A percentile compares a stretch with the other conserved stretches of the same genome.
Evolutionary conservation across 2,329 filamentous ascomycete species (phyloP).

Genomic region (Nemania diffusa): DNA sequence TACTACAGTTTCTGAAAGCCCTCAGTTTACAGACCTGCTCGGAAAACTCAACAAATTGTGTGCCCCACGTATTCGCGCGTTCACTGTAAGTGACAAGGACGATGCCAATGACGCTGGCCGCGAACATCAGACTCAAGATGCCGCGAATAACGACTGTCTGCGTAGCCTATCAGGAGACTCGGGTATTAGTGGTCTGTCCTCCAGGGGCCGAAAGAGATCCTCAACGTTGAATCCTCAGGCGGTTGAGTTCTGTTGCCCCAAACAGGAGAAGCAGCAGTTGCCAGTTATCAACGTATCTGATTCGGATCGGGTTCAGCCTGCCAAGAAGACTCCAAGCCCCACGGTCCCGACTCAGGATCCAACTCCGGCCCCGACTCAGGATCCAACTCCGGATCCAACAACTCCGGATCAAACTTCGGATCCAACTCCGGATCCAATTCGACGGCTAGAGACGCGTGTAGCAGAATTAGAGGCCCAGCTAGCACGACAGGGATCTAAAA

Average conservation of each 20-base stretch:
- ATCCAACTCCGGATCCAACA: slow-evolving; percentile 14
- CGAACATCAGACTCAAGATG: background rate
- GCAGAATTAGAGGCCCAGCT: slow-evolving; percentile 34
- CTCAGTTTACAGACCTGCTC: slow-evolving; percentile 39
- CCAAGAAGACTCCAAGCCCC: background rate
- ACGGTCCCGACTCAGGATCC: slow-evolving; percentile 18
- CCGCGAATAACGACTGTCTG: background rate
- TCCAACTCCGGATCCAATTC: slow-evolving; percentile 21
- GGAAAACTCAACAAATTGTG: slow-evolving; percentile 41
- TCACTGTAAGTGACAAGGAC: slow-evolving; percentile 26
- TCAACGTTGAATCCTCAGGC: slow-evolving; percentile 44
- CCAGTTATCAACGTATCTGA: slow-evolving; percentile 4
- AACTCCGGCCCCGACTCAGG: slow-evolving; percentile 18
- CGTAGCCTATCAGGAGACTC: slow-evolving; percentile 35
- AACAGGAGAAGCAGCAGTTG: slow-evolving; percentile 11
- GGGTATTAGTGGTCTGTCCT: slow-evolving; percentile 34
- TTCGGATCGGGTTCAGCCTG: background rate
- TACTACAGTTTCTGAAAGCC: background rate
- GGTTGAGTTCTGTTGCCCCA: slow-evolving; percentile 39
- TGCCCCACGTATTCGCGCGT: slow-evolving; percentile 28
- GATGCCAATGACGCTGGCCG: background rate
- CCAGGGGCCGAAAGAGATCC: slow-evolving; percentile 22
- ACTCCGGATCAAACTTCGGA: slow-evolving; percentile 18
- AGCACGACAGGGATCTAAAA: slow-evolving; percentile 15
- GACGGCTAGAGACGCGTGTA: slow-evolving; percentile 30